phyloP scores from a whole-genome alignment of 2,329 filamentous ascomycete species.

The Talaromyces sp. region DNA sequence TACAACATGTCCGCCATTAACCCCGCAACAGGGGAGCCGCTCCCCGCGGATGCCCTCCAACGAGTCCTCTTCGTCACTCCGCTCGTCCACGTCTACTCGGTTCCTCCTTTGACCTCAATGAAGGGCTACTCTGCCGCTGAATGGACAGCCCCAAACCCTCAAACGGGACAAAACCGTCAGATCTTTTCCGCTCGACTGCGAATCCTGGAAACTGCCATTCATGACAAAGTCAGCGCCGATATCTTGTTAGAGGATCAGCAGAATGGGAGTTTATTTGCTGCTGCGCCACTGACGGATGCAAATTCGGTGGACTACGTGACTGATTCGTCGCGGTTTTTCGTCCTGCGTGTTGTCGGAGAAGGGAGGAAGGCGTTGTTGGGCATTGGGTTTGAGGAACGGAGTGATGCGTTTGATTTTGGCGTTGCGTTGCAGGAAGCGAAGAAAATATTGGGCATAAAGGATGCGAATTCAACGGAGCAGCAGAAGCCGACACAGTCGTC shows the following conservation, averaged over 20 bases:
- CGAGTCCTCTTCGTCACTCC: slow-evolving; percentile 74
- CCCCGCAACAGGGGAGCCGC: slow-evolving; percentile 64
- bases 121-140: slow-evolving; percentile 73
- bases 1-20: slow-evolving; percentile 45
- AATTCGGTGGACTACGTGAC: slow-evolving; percentile 71
- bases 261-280: slow-evolving; percentile 74
- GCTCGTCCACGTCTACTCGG: slow-evolving; percentile 79
- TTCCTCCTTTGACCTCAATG: slow-evolving; percentile 73
- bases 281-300: slow-evolving; percentile 68
- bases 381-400: slow-evolving; percentile 81
- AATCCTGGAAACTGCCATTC: slow-evolving; percentile 68
- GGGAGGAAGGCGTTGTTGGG: slow-evolving; percentile 76
- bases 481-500: neutral
- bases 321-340: slow-evolving; percentile 81
- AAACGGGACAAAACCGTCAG: slow-evolving; percentile 60
- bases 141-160: slow-evolving; percentile 62
- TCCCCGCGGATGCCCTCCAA: slow-evolving; percentile 75
- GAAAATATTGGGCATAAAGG: slow-evolving; percentile 63
- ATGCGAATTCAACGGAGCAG: slow-evolving; percentile 18
- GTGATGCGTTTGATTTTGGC: slow-evolving; percentile 80
- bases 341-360: slow-evolving; percentile 72
- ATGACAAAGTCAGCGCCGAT: slow-evolving; percentile 65
- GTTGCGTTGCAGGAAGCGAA: slow-evolving; percentile 75
- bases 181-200: slow-evolving; percentile 85
- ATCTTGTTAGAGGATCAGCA: slow-evolving; percentile 74